phyloP scores from a whole-genome alignment of 768 basidiomycete species.

The Hericium alpestre region DNA sequence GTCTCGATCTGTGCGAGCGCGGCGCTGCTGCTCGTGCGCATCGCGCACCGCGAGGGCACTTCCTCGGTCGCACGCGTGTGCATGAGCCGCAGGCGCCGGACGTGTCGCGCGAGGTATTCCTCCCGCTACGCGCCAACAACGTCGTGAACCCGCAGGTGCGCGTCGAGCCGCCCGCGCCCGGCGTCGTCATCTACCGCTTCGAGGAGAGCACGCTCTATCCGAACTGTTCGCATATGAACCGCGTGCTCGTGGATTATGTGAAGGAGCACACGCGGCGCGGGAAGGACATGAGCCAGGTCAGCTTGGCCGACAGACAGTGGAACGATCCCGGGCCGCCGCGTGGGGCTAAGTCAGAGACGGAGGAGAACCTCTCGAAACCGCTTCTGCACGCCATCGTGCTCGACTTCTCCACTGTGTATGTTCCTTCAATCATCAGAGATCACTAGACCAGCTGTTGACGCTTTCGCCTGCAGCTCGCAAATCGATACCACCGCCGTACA shows the following conservation, averaged over 20 bases:
- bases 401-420: conserved; percentile 79
- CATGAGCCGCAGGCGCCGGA: conserved; percentile 24
- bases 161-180: conserved; percentile 71
- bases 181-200: conserved; percentile 83
- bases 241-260: conserved; percentile 69
- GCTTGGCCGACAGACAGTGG: conserved; percentile 75
- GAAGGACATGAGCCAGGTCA: conserved; percentile 55
- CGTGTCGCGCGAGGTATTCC: conserved; percentile 63
- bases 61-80: conserved; percentile 79
- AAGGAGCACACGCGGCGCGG: conserved; percentile 69
- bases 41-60: conserved; percentile 80
- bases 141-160: conserved; percentile 61
- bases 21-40: conserved; percentile 70
- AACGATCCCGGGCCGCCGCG: conserved; percentile 77
- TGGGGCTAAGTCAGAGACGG: conserved; percentile 35
- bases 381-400: conserved; percentile 77
- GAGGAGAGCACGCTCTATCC: conserved; percentile 88
- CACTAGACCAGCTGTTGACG: not conserved
- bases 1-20: conserved; percentile 73
- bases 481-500: conserved; percentile 90
- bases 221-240: conserved; percentile 61
- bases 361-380: conserved; percentile 48
- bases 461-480: conserved; percentile 47
- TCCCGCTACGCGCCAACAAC: conserved; percentile 54
- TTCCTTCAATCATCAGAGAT: conserved; percentile 1